phyloP scores from a whole-genome alignment of 2,329 filamentous ascomycete species.

The Aureobasidium musti region DNA sequence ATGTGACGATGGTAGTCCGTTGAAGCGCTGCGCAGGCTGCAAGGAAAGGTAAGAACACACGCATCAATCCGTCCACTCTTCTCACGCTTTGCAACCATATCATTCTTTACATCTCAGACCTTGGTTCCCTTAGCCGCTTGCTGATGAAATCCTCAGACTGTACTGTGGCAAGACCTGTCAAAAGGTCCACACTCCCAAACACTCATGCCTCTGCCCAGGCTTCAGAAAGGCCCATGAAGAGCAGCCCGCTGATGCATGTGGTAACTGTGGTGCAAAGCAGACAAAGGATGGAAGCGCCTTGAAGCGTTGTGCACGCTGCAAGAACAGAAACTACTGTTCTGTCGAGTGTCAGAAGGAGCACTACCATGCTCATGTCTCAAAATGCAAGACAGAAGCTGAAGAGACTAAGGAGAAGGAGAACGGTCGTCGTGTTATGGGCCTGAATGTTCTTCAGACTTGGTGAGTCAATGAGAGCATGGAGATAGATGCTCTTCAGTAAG shows the following conservation, averaged over 20 bases:
- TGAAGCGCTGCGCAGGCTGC: slow-evolving; percentile 15
- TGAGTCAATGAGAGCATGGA: not conserved
- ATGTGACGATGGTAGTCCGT: not conserved
- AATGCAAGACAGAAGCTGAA: not conserved
- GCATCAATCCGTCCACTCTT: not conserved
- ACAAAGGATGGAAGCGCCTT: not conserved
- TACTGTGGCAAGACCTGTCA: not conserved
- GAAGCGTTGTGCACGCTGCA: slow-evolving; percentile 2
- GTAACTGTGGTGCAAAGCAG: not conserved
- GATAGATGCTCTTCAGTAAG: not conserved
- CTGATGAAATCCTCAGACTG: not conserved
- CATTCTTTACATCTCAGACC: not conserved
- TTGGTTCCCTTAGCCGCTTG: not conserved
- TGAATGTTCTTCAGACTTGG: slow-evolving; percentile 12
- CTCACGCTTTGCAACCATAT: not conserved
- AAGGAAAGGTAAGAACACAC: not conserved
- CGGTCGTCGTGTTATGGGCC: not conserved
- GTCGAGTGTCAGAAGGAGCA: slow-evolving; percentile 9
- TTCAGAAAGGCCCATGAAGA: not conserved
- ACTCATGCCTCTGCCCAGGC: not conserved
- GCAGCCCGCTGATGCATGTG: not conserved
- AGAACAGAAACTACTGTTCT: not conserved
- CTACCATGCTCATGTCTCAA: not conserved
- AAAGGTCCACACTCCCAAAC: slow-evolving; percentile 1
- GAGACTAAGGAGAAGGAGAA: slow-evolving; percentile 1